These are phyloP conservation scores for Pseudovirgaria hyperparasitica DNA, from an alignment of 2,329 filamentous ascomycete genomes.

Conservation along the genomic window DNA sequence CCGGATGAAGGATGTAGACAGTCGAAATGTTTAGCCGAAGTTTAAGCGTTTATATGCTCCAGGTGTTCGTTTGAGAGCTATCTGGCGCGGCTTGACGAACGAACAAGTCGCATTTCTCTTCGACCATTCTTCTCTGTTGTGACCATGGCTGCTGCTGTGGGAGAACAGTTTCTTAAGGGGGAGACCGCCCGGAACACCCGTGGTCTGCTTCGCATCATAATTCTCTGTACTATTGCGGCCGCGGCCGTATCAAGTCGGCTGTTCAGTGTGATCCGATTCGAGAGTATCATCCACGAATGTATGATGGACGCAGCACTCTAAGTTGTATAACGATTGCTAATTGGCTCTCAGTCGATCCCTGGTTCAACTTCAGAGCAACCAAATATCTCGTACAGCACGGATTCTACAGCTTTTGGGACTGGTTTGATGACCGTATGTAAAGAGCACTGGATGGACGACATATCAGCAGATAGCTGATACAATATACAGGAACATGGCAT, in stretches of 20 bases:
- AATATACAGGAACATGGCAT: slow-evolving; percentile 72
- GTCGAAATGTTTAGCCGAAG: no score
- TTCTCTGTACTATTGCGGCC: slow-evolving; percentile 80
- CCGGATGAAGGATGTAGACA: no score
- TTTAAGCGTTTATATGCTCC: no score
- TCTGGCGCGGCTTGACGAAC: no score
- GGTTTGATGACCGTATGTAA: slow-evolving; percentile 86
- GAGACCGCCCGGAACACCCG: slow-evolving; percentile 70
- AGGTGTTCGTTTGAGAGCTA: no score
- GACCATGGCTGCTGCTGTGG: slow-evolving; percentile 27
- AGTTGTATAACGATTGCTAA: background rate
- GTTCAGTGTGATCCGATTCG: slow-evolving; percentile 97
- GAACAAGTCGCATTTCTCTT: no score
- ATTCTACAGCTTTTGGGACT: slow-evolving; percentile 99
- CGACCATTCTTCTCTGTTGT: slow-evolving; percentile 9
- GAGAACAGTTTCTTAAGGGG: slow-evolving; percentile 53
- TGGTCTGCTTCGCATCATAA: slow-evolving; percentile 75
- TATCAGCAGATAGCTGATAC: slow-evolving; percentile 3
- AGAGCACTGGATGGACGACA: background rate
- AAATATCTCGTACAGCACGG: slow-evolving; percentile 96
- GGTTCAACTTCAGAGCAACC: slow-evolving; percentile 98
- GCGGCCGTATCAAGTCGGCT: slow-evolving; percentile 86
- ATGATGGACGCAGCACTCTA: slow-evolving; percentile 30
- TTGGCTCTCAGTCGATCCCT: slow-evolving; percentile 71
- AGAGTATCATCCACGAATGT: slow-evolving; percentile 99